A percentile compares a stretch with the other conserved stretches of the same genome.
Conservation (phyloP, 176 grass and related monocot genomes). For the Avena eriantha region DNA sequence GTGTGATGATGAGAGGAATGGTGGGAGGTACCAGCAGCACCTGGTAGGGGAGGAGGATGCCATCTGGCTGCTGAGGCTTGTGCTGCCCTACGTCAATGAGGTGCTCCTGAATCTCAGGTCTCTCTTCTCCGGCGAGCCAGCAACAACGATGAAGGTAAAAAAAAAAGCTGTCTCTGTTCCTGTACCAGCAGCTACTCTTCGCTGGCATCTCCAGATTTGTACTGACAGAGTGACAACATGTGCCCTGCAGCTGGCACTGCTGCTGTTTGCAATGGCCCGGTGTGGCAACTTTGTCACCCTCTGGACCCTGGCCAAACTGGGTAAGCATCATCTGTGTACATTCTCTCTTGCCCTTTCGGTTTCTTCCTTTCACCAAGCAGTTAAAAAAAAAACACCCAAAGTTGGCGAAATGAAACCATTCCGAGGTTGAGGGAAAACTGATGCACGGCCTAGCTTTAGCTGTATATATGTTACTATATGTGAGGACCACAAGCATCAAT, state of each 20-base stretch:
- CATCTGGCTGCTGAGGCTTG: conserved; percentile 82
- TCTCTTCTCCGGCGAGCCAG: conserved; percentile 91
- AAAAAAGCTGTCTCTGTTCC: neutral
- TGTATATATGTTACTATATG: neutral
- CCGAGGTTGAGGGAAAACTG: neutral
- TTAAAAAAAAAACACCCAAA: neutral
- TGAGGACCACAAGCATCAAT: conserved; percentile 32
- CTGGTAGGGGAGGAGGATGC: conserved; percentile 95
- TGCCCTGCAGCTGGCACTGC: conserved; percentile 77
- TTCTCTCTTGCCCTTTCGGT: neutral
- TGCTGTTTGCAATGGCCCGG: conserved; percentile 89
- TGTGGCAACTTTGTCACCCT: conserved; percentile 83
- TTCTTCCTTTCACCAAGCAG: conserved; percentile 19
- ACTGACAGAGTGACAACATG: conserved; percentile 52
- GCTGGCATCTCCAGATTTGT: conserved; percentile 41
- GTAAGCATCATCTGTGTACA: conserved; percentile 41
- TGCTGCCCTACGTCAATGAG: conserved; percentile 92
- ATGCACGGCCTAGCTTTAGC: conserved; percentile 18
- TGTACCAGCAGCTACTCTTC: neutral
- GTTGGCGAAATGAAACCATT: neutral
- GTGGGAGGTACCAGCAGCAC: conserved; percentile 48
- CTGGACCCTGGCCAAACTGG: conserved; percentile 81
- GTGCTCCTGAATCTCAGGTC: conserved; percentile 68
- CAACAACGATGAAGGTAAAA: conserved; percentile 88
- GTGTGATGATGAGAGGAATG: conserved; percentile 45